These are phyloP conservation scores for Prunus yedoensis DNA, from an alignment of 331 rosid genomes.

Conservation along the genomic window DNA sequence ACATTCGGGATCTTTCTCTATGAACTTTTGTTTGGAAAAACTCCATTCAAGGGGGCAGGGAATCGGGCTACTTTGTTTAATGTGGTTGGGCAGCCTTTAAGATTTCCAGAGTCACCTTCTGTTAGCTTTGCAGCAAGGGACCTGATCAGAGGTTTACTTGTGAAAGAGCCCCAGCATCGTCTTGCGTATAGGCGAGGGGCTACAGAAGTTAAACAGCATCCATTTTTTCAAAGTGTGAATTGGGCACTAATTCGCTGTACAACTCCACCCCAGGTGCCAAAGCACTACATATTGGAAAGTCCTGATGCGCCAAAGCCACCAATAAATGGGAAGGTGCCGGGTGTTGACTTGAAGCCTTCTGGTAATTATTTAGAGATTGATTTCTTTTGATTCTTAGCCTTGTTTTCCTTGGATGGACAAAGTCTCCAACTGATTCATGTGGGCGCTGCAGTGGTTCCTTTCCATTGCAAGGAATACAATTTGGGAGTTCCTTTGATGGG, in stretches of 20 bases:
- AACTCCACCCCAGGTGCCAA: constrained; percentile 82
- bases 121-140: constrained; percentile 98
- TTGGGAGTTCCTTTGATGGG: constrained; percentile 31
- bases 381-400: constrained; percentile 64
- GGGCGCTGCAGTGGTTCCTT: constrained; percentile 41
- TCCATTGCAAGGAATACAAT: constrained; percentile 49
- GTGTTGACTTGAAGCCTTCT: constrained; percentile 73
- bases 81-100: constrained; percentile 91
- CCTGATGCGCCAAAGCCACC: constrained; percentile 33
- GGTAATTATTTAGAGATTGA: constrained; percentile 95
- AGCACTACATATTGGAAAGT: constrained; percentile 39
- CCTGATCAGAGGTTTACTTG: constrained; percentile 88
- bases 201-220: constrained; percentile 88
- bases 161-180: constrained; percentile 95
- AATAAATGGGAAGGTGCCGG: constrained; percentile 49
- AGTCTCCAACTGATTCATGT: constrained; percentile 38
- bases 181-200: constrained; percentile 96
- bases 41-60: constrained; percentile 85
- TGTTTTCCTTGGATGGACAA: constrained; percentile 19
- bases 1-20: constrained; percentile 92
- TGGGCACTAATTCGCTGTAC: constrained; percentile 98
- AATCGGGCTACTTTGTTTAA: constrained; percentile 86
- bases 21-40: constrained; percentile 88
- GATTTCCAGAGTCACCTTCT: constrained; percentile 79
- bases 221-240: constrained; percentile 85